phyloP scores from a whole-genome alignment of 2,329 filamentous ascomycete genomes.

The Aspergillus aculeatus region DNA sequence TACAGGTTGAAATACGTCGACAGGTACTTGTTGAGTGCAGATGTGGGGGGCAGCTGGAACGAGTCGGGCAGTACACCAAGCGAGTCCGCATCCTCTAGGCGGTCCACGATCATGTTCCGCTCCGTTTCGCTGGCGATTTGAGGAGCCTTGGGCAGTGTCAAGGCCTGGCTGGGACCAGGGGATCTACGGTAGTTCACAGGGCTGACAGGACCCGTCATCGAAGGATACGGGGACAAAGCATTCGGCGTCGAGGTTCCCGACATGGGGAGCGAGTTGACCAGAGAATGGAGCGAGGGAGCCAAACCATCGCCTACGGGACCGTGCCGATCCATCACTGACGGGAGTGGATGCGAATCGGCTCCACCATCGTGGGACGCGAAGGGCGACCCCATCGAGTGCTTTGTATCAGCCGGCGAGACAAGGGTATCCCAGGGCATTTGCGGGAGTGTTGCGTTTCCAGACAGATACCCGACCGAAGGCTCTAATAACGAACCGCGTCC shows the following conservation, averaged over 20 bases:
- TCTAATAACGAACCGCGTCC: constrained; percentile 72
- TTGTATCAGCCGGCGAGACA: constrained; percentile 70
- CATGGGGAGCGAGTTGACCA: constrained; percentile 69
- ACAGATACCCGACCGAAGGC: constrained; percentile 71
- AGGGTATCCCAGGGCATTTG: constrained; percentile 92
- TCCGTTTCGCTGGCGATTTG: constrained; percentile 83
- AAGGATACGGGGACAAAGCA: constrained; percentile 70
- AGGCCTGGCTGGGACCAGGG: constrained; percentile 64
- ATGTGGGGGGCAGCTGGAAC: constrained; percentile 79
- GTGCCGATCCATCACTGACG: constrained; percentile 67
- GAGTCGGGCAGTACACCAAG: constrained; percentile 82
- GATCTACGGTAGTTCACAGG: constrained; percentile 69
- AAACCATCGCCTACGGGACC: constrained; percentile 59
- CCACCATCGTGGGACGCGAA: constrained; percentile 64
- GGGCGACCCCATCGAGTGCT: constrained; percentile 69
- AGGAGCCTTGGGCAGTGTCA: constrained; percentile 68
- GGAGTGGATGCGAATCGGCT: constrained; percentile 60
- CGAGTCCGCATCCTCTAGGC: constrained; percentile 76
- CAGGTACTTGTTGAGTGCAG: constrained; percentile 84
- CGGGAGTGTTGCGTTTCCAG: constrained; percentile 75
- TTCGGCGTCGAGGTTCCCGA: constrained; percentile 69
- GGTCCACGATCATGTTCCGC: constrained; percentile 78
- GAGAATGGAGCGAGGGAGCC: constrained; percentile 66
- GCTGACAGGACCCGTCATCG: constrained; percentile 66
- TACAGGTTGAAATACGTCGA: constrained; percentile 97